Evolutionary conservation across 129 eudicot species (phyloP).

Genomic region (Gnaphalium uliginosum): DNA sequence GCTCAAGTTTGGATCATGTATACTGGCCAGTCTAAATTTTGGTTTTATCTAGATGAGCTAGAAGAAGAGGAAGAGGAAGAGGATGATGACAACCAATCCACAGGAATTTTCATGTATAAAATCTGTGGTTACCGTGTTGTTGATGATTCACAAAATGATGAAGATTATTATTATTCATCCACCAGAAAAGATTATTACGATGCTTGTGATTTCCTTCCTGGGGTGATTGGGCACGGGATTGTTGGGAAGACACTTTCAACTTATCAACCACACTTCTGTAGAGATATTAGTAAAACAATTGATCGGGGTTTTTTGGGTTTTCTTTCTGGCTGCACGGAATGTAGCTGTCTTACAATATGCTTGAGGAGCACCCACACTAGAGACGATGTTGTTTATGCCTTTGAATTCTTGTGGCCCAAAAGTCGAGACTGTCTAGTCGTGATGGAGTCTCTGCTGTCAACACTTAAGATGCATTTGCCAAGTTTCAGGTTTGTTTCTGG

Average conservation of each 20-base stretch:
- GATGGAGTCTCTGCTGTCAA: neutral
- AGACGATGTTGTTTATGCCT: neutral
- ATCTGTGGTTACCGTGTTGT: neutral
- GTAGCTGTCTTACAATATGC: conserved; percentile 17
- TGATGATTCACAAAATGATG: no score
- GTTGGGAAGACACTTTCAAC: conserved; percentile 2
- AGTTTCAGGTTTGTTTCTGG: neutral
- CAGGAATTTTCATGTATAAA: neutral
- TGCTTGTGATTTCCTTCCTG: neutral
- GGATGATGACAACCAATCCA: neutral
- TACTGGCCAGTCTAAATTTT: no score
- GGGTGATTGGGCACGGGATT: neutral
- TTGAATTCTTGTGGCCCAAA: conserved; percentile 12
- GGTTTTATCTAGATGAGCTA: no score
- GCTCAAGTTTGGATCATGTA: conserved; percentile 24
- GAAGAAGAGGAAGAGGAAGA: no score
- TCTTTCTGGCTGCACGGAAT: neutral
- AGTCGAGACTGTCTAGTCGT: neutral
- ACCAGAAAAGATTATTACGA: neutral
- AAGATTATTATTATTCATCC: neutral
- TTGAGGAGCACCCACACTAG: conserved; percentile 5
- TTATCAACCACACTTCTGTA: neutral
- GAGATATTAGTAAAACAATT: neutral
- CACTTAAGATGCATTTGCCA: neutral
- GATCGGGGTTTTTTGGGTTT: neutral